These are phyloP conservation scores for Suhomyces maxii DNA, from an alignment of 1,139 yeast genomes.

Conservation along the genomic window DNA sequence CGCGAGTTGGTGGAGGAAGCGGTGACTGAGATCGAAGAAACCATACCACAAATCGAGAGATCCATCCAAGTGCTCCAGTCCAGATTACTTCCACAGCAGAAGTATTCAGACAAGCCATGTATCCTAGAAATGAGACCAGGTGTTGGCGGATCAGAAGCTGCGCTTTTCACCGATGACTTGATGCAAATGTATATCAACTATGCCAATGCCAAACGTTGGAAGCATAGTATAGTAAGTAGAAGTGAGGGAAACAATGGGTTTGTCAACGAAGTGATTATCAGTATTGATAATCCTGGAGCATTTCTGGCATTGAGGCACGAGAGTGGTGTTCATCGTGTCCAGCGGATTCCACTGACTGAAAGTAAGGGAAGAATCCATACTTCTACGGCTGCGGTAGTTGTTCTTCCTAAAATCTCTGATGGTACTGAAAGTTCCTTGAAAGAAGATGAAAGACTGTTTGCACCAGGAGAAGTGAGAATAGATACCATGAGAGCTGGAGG, in stretches of 20 bases:
- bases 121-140: slow-evolving; percentile 90
- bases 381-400: slow-evolving; percentile 93
- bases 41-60: slow-evolving; percentile 36
- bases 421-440: slow-evolving; percentile 58
- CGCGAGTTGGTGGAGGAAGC: slow-evolving; percentile 32
- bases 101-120: slow-evolving; percentile 76
- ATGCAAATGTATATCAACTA: slow-evolving; percentile 78
- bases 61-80: slow-evolving; percentile 50
- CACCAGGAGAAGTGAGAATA: slow-evolving; percentile 83
- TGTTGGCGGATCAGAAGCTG: slow-evolving; percentile 94
- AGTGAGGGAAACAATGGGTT: slow-evolving; percentile 62
- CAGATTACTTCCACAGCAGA: slow-evolving; percentile 71
- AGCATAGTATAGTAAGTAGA: slow-evolving; percentile 56
- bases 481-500: slow-evolving; percentile 98
- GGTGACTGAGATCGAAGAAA: slow-evolving; percentile 22
- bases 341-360: slow-evolving; percentile 90
- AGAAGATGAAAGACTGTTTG: slow-evolving; percentile 71
- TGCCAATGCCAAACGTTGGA: slow-evolving; percentile 70
- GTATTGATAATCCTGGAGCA: slow-evolving; percentile 74
- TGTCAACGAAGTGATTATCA: slow-evolving; percentile 73
- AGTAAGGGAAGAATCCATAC: slow-evolving; percentile 94
- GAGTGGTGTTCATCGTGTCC: slow-evolving; percentile 96
- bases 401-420: slow-evolving; percentile 73
- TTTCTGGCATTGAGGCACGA: slow-evolving; percentile 75
- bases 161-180: slow-evolving; percentile 78